Conservation (phyloP, 495 filamentous ascomycete species). For the Lophiotrema nucula region DNA sequence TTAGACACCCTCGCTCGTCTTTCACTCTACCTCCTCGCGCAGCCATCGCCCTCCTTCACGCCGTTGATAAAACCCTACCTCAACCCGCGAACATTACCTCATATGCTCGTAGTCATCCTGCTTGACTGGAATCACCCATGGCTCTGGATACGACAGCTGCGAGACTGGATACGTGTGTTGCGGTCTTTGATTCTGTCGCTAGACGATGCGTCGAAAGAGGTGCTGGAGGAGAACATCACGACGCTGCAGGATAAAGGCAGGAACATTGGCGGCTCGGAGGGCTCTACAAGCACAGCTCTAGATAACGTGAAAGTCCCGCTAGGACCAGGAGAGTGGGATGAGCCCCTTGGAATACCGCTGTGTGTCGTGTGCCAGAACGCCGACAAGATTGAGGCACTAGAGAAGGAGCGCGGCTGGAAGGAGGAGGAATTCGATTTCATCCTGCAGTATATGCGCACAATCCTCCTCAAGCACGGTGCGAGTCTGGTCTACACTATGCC, state of each 20-base stretch:
- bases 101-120: conserved; percentile 83
- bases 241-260: conserved; percentile 59
- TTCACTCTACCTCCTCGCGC: conserved; percentile 83
- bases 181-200: conserved; percentile 71
- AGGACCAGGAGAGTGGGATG: conserved; percentile 92
- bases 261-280: conserved; percentile 19
- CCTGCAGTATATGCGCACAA: conserved; percentile 80
- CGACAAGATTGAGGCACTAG: conserved; percentile 82
- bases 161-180: conserved; percentile 83
- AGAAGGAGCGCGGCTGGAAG: conserved; percentile 85
- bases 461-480: conserved; percentile 83
- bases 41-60: conserved; percentile 77
- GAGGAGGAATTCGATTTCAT: conserved; percentile 93
- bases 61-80: conserved; percentile 81
- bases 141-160: conserved; percentile 83
- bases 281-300: conserved; percentile 12
- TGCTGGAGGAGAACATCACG: conserved; percentile 80
- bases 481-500: conserved; percentile 88
- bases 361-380: conserved; percentile 94
- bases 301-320: conserved; percentile 69
- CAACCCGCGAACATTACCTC: conserved; percentile 78
- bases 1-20: conserved; percentile 87
- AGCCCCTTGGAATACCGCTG: conserved; percentile 81
- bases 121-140: conserved; percentile 92
- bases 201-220: conserved; percentile 71